Evolutionary conservation across 768 basidiomycete genomes (phyloP), one percentile per base, ranked within the genome.

Genomic region (Rhizopogon rudus): DNA sequence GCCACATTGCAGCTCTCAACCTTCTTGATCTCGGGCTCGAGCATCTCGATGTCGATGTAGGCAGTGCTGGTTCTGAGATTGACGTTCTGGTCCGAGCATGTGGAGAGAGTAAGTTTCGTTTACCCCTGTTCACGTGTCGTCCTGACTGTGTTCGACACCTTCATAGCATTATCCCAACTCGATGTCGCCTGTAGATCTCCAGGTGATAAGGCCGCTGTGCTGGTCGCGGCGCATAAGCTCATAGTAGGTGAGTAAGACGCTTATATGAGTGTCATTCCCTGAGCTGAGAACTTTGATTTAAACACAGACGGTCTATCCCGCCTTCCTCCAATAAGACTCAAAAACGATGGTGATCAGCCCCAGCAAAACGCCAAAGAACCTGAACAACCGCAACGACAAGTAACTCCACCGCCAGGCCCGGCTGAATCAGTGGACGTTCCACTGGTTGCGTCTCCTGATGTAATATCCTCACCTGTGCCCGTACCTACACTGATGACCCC

Each of bases 1-100:
- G 85, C 64, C 84, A 95, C 5, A 86, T 98, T 14, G 92, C 93
- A 13, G 95, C 94, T 1, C 76, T 99, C 44, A 94, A 95, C 61
- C 82, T 94, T 78, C 77, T 98, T 1, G 96, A 98, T 67, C 75
- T 99, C 0, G 80, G 85, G 2, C 74, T 98, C 9, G 87, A 88
- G 40, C 94, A 98, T 71, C 81, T 99, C 1, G 96, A 95, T 14
- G 80, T 98, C 8, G 86, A 92, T 51, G 82, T 91, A 0, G 85
- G 83, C 2, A 60, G 67, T 4, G 73, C 72, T 1, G 73, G 78
- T 5, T 61, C 78, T 46, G 73, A 73, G 22, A 72, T 96, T 12
- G 79, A 87, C 45, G 71, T 72, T 2, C 82, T 97, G 8, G 81
- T 93, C 0, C 80, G 76, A 52, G 73, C 74, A 0, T 93, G 93